Evolutionary conservation across 2,329 filamentous ascomycete genomes (phyloP), one percentile per base, ranked within the genome.

Genomic region (Cryphonectria parasitica): DNA sequence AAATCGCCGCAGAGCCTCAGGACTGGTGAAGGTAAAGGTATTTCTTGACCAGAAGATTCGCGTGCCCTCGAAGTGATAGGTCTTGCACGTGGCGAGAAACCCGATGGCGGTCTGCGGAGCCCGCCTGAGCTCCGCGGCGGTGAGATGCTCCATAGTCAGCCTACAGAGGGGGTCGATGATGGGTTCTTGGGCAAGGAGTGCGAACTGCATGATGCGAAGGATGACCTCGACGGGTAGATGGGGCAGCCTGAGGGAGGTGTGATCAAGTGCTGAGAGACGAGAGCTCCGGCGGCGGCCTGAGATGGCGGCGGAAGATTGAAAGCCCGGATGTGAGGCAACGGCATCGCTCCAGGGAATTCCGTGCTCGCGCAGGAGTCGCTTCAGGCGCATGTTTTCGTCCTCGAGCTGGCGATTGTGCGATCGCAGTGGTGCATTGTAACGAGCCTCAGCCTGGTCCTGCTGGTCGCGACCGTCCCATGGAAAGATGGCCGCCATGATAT

Each of bases 91-190:
- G 4, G 82, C 81, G 2, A 89, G 78, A 66, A 88, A 85, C 73
- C 87, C 81, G 63, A 88, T 86, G 68, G 86, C 84, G 68, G 88
- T 81, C 73, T 86, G 82, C 69, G 84, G 83, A 22, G 79, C 78
- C n/a, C 82, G 81, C 1, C 75, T 69, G 75, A 82, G 82, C 74
- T 87, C 86, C 2, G 75, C 76, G 4, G 77, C 74, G 0, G 85
- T 83, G 64, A 88, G 72, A 69, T 82, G 82, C 36, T 86, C 84
- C 2, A 75, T 74, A 63, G 79, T 82, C 28, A 80, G 74, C 67
- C 82, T 82, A 64, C 80, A 85, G 60, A 89, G 79, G 2, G 87
- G 87, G 70, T 89, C 86, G 64, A 88, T 79, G 73, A 89, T 87
- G 43, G 87, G 83, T 43, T 80, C 71, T 0, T 80, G 75, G 74